These are phyloP conservation scores for Canavalia gladiata DNA, from an alignment of 306 rosid genomes.

Conservation along the genomic window DNA sequence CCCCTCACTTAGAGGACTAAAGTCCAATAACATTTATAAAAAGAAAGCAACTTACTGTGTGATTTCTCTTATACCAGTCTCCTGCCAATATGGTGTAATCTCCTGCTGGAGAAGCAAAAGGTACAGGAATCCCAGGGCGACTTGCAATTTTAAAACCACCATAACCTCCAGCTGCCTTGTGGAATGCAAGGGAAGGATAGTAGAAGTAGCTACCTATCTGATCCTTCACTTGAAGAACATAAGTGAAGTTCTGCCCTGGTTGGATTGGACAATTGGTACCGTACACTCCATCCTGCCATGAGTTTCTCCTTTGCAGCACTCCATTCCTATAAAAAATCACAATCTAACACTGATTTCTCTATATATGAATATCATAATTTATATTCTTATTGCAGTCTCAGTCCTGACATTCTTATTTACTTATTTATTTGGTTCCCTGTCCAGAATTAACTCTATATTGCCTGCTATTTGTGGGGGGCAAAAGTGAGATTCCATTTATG, in stretches of 20 bases:
- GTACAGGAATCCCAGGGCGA: slow-evolving; percentile 80
- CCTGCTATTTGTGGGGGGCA: neutral
- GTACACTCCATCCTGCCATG: slow-evolving; percentile 94
- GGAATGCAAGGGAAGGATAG: slow-evolving; percentile 85
- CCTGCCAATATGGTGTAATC: slow-evolving; percentile 84
- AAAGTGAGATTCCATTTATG: neutral
- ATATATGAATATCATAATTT: neutral
- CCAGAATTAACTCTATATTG: neutral
- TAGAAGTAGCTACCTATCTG: slow-evolving; percentile 93
- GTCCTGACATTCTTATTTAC: neutral
- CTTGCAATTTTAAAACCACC: slow-evolving; percentile 77
- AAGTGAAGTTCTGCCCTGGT: slow-evolving; percentile 89
- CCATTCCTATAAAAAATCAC: slow-evolving; percentile 70
- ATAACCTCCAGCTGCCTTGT: slow-evolving; percentile 92
- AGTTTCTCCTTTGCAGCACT: slow-evolving; percentile 83
- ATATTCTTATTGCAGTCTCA: neutral
- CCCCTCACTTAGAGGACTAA: no score
- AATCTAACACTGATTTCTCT: neutral
- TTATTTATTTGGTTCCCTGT: neutral
- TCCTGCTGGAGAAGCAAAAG: slow-evolving; percentile 81
- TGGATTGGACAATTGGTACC: slow-evolving; percentile 91
- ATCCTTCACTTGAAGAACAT: slow-evolving; percentile 85
- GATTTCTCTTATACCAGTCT: slow-evolving; percentile 83
- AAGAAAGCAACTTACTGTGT: slow-evolving; percentile 68
- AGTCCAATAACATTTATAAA: neutral